These are phyloP conservation scores for Rhamnella rubrinervis DNA, from an alignment of 331 rosid genomes.

Conservation along the genomic window DNA sequence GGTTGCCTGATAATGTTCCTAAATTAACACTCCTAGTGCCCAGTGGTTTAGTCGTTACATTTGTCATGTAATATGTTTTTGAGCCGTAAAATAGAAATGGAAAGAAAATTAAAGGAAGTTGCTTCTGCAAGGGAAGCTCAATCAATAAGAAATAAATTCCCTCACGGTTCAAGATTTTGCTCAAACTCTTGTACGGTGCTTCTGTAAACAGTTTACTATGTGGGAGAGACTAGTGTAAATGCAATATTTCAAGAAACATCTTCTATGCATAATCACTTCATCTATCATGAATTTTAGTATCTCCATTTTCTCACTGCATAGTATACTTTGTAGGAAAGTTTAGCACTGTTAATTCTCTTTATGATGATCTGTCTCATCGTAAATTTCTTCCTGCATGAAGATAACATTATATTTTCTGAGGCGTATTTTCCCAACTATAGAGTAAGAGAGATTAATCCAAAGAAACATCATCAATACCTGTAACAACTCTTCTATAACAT, in stretches of 20 bases:
- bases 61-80: too few species aligned
- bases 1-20: too few species aligned
- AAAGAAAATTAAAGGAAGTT: too few species aligned
- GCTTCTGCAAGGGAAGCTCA: not conserved
- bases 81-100: too few species aligned
- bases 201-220: not conserved
- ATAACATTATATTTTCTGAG: not conserved
- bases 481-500: conserved; percentile 87
- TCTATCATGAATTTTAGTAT: not conserved
- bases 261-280: not conserved
- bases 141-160: not conserved
- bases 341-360: not conserved
- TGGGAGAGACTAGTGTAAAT: too few species aligned
- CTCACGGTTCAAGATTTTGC: not conserved
- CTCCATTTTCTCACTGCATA: not conserved
- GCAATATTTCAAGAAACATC: too few species aligned
- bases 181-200: not conserved
- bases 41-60: too few species aligned
- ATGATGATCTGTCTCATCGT: conserved; percentile 85
- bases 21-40: too few species aligned
- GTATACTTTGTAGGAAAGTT: not conserved
- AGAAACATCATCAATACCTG: conserved; percentile 50
- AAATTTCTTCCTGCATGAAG: conserved; percentile 79
- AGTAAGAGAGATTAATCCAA: not conserved
- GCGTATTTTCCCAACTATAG: not conserved